A percentile compares a stretch with the other conserved stretches of the same genome.
Evolutionary conservation across 2,329 filamentous ascomycete species (phyloP).

Genomic region (Cladophialophora immunda): DNA sequence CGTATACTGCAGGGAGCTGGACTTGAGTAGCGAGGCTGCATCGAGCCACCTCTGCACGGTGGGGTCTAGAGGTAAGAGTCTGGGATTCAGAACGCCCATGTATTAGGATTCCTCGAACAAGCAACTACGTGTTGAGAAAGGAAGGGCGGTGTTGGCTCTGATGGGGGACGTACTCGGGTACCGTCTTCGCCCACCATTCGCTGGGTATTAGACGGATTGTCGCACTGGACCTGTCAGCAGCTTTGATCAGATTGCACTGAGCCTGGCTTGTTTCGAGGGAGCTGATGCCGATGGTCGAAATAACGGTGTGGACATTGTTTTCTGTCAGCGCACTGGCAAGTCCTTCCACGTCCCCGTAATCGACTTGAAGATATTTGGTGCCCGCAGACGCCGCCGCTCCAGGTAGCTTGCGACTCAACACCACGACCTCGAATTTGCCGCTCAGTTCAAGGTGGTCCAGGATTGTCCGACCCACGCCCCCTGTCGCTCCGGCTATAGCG

Average conservation of each 20-base stretch:
- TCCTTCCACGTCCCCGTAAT: conserved; percentile 2
- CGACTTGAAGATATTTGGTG: neutral
- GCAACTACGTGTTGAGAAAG: neutral
- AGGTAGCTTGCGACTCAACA: conserved; percentile 1
- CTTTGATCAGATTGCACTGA: conserved; percentile 40
- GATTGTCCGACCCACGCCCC: conserved; percentile 10
- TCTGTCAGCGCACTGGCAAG: neutral
- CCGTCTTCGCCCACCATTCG: conserved; percentile 35
- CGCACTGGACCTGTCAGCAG: conserved; percentile 28
- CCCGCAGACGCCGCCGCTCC: neutral
- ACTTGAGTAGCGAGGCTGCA: conserved; percentile 13
- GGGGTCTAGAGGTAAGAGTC: conserved; percentile 2
- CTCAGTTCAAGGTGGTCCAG: conserved; percentile 1
- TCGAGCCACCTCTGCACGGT: conserved; percentile 13
- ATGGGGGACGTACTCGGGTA: conserved; percentile 18
- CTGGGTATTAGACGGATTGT: conserved; percentile 40
- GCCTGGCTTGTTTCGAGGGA: conserved; percentile 1
- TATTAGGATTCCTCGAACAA: neutral
- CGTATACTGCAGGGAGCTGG: conserved; percentile 37
- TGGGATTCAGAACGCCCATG: neutral
- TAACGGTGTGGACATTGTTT: conserved; percentile 40
- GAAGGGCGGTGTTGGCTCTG: neutral
- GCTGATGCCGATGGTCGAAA: conserved; percentile 34
- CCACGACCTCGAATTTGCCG: conserved; percentile 3
- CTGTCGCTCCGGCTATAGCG: conserved; percentile 9